Percentiles rank a stretch among this genome's conserved stretches.
Conservation (phyloP, 495 filamentous ascomycete species). For the Aspergillus cristatus region DNA sequence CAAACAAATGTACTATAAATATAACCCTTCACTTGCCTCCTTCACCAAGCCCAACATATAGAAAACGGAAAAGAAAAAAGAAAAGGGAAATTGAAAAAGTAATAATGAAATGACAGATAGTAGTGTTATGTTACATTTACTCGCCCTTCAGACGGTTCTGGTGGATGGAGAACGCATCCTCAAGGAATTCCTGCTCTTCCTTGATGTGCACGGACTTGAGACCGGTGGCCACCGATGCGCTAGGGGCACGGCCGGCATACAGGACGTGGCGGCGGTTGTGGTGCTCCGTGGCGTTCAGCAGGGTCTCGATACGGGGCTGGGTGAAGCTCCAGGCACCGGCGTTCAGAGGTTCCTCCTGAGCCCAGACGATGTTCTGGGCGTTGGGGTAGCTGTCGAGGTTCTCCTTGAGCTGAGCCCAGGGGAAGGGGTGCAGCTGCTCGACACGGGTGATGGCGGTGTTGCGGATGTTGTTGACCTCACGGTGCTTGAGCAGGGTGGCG, state of each 20-base stretch:
- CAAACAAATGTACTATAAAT: too few relatives aligned
- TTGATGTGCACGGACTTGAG: constrained; percentile 80
- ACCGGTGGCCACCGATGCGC: constrained; percentile 86
- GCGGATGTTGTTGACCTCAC: constrained; percentile 70
- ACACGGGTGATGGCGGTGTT: constrained; percentile 89
- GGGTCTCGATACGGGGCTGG: constrained; percentile 91
- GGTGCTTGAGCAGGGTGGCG: constrained; percentile 81
- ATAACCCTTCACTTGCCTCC: too few relatives aligned
- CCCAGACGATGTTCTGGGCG: constrained; percentile 92
- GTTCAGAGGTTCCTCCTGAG: constrained; percentile 95
- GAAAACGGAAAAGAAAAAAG: too few relatives aligned
- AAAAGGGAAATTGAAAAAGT: too few relatives aligned
- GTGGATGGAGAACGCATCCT: constrained; percentile 59
- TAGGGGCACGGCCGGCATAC: constrained; percentile 89
- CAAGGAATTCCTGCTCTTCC: constrained; percentile 86
- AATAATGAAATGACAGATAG: too few relatives aligned
- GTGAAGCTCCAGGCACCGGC: constrained; percentile 92
- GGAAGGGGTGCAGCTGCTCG: constrained; percentile 98
- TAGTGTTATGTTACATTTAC: constrained; percentile 26
- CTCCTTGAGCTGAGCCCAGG: constrained; percentile 90
- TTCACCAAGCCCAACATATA: too few relatives aligned
- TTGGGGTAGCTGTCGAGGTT: constrained; percentile 96
- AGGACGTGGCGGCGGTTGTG: constrained; percentile 92
- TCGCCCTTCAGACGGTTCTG: constrained; percentile 51
- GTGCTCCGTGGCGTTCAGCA: constrained; percentile 82